phyloP scores from a whole-genome alignment of 164 flowering plant genomes.

The Dillenia suffruticosa region DNA sequence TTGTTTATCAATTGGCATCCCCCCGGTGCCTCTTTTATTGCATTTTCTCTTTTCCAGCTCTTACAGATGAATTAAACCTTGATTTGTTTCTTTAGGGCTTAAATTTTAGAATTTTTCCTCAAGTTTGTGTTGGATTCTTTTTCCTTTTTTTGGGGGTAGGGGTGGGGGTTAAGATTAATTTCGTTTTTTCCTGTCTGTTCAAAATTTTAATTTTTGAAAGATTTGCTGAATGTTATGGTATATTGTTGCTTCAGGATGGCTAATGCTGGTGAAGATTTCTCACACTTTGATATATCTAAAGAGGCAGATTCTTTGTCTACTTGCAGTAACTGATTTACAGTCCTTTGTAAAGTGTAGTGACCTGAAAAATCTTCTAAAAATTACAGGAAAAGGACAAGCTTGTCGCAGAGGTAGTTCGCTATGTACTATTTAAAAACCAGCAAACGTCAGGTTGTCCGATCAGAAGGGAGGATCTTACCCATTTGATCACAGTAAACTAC shows the following conservation, averaged over 20 bases:
- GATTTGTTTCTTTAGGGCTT: too few species aligned
- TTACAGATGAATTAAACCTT: too few species aligned
- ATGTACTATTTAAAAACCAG: conserved; percentile 76
- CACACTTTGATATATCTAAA: conserved; percentile 55
- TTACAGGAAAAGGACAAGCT: conserved; percentile 85
- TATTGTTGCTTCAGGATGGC: conserved; percentile 21
- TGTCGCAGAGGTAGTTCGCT: conserved; percentile 81
- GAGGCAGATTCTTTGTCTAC: conserved; percentile 36
- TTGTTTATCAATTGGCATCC: too few species aligned
- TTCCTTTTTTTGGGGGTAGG: too few species aligned
- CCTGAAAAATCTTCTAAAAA: conserved; percentile 3
- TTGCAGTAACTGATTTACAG: conserved; percentile 1
- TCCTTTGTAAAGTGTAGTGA: neutral
- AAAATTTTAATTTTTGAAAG: too few species aligned
- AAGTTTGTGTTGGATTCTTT: too few species aligned
- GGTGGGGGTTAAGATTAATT: too few species aligned
- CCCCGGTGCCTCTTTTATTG: too few species aligned
- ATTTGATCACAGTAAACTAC: conserved; percentile 73
- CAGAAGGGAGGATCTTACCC: conserved; percentile 86
- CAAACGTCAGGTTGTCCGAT: conserved; percentile 87
- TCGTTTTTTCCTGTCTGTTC: too few species aligned
- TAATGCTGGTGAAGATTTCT: conserved; percentile 26
- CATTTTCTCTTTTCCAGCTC: too few species aligned
- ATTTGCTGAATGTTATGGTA: too few species aligned
- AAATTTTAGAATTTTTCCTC: too few species aligned